A percentile compares a stretch with the other conserved stretches of the same genome.
These are phyloP conservation scores for Trametes cinnabarina DNA, from an alignment of 768 basidiomycete genomes.

Conservation along the genomic window DNA sequence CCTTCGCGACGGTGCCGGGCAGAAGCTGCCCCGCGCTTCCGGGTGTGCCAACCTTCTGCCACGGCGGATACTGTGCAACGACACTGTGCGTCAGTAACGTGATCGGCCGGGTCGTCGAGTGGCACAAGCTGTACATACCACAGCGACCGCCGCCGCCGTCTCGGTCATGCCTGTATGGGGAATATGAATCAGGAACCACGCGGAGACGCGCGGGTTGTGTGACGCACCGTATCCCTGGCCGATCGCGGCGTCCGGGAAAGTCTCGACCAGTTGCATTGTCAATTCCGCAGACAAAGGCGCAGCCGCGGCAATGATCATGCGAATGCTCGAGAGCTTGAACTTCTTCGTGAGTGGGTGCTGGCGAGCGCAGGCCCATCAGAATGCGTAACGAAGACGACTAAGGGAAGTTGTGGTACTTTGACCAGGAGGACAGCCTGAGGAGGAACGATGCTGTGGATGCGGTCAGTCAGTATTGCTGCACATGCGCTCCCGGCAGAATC, in stretches of 20 bases:
- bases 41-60: conserved; percentile 11
- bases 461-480: not conserved
- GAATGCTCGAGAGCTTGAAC: conserved; percentile 31
- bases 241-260: conserved; percentile 54
- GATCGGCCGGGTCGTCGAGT: conserved; percentile 41
- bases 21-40: conserved; percentile 40
- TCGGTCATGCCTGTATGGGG: conserved; percentile 62
- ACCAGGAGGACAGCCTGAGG: conserved; percentile 30
- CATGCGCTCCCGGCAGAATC: not conserved
- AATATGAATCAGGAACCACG: too few species aligned
- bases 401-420: conserved; percentile 22
- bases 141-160: conserved; percentile 49
- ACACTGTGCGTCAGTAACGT: conserved; percentile 37
- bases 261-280: conserved; percentile 40
- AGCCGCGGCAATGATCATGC: conserved; percentile 31
- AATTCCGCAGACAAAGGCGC: conserved; percentile 37
- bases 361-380: not conserved
- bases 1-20: conserved; percentile 41
- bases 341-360: conserved; percentile 31
- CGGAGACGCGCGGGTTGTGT: too few species aligned
- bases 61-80: conserved; percentile 13
- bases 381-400: not conserved
- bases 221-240: conserved; percentile 58
- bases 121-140: conserved; percentile 48
- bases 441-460: conserved; percentile 27